A percentile compares a stretch with the other conserved stretches of the same genome.
phyloP scores from a whole-genome alignment of 768 basidiomycete species.

The Mycena galopus region DNA sequence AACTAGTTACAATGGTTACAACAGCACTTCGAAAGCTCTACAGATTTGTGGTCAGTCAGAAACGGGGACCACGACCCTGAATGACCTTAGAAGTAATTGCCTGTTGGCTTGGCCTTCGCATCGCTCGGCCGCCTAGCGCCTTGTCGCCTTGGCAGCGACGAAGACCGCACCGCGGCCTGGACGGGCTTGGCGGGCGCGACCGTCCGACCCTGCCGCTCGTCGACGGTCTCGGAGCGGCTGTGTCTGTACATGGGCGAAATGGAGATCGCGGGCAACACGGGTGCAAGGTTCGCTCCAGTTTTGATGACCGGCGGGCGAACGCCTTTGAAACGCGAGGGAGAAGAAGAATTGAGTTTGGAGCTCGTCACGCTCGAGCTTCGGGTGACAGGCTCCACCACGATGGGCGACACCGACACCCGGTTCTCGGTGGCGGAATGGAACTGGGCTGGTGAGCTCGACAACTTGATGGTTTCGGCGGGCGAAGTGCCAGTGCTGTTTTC shows the following conservation, averaged over 20 bases:
- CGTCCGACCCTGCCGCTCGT: conserved; percentile 7
- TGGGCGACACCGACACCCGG: neutral
- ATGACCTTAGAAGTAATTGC: conserved; percentile 24
- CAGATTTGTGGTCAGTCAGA: neutral
- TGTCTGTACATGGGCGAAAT: conserved; percentile 11
- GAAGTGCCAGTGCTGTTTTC: conserved; percentile 10
- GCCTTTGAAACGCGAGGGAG: neutral
- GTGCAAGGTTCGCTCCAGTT: neutral
- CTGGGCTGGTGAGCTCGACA: conserved; percentile 27
- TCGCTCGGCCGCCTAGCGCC: conserved; percentile 7
- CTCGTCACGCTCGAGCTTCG: conserved; percentile 9
- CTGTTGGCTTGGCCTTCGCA: conserved; percentile 8
- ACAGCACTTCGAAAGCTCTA: neutral
- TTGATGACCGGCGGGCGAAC: neutral
- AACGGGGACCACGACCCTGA: no score
- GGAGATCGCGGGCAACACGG: neutral
- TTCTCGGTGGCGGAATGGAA: conserved; percentile 4
- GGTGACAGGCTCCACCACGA: conserved; percentile 12
- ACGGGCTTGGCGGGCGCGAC: conserved; percentile 10
- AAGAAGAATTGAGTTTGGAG: neutral
- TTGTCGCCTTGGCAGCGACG: conserved; percentile 9
- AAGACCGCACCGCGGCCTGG: conserved; percentile 9
- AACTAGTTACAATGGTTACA: no score
- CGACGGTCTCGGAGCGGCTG: conserved; percentile 6
- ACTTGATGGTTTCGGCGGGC: conserved; percentile 23